Conservation (phyloP, 1,284 basidiomycete species). For the Ustilago bromivora region DNA sequence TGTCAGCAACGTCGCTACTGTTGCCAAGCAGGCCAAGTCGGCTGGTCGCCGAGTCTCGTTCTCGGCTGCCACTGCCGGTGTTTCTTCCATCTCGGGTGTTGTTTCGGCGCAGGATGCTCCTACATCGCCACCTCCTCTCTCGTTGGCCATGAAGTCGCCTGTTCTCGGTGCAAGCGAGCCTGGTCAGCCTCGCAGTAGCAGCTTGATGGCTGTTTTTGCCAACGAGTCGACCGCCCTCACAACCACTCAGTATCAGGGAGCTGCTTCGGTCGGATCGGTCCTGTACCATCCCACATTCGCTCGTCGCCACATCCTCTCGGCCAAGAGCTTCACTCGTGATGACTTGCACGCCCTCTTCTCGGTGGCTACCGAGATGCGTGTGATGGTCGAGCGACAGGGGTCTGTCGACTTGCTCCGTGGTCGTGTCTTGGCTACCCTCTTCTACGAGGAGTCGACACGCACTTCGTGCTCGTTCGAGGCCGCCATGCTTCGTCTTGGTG, state of each 20-base stretch:
- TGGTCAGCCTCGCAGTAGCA: slow-evolving; percentile 35
- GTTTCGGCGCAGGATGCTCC: slow-evolving; percentile 60
- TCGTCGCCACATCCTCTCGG: slow-evolving; percentile 90
- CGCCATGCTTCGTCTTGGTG: slow-evolving; percentile 97
- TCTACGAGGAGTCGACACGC: slow-evolving; percentile 97
- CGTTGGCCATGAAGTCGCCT: slow-evolving; percentile 51
- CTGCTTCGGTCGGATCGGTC: slow-evolving; percentile 45
- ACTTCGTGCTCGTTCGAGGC: slow-evolving; percentile 92
- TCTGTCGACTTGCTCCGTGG: slow-evolving; percentile 90
- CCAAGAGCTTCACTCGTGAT: slow-evolving; percentile 90
- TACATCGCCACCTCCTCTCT: slow-evolving; percentile 52
- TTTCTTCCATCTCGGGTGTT: slow-evolving; percentile 18
- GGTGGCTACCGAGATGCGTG: slow-evolving; percentile 94
- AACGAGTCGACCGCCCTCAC: slow-evolving; percentile 40
- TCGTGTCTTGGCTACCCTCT: slow-evolving; percentile 91
- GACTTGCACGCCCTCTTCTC: slow-evolving; percentile 96
- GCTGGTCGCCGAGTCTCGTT: slow-evolving; percentile 48
- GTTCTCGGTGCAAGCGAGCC: slow-evolving; percentile 57
- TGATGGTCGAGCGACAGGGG: slow-evolving; percentile 92
- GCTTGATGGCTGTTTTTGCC: slow-evolving; percentile 45
- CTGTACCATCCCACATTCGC: slow-evolving; percentile 74
- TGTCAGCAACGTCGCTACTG: slow-evolving; percentile 77
- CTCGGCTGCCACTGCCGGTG: slow-evolving; percentile 34
- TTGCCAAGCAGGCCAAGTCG: slow-evolving; percentile 44
- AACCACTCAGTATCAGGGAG: slow-evolving; percentile 10